These are phyloP conservation scores for Arthrobotrys entomopaga DNA, from an alignment of 2,329 filamentous ascomycete genomes.

Conservation along the genomic window DNA sequence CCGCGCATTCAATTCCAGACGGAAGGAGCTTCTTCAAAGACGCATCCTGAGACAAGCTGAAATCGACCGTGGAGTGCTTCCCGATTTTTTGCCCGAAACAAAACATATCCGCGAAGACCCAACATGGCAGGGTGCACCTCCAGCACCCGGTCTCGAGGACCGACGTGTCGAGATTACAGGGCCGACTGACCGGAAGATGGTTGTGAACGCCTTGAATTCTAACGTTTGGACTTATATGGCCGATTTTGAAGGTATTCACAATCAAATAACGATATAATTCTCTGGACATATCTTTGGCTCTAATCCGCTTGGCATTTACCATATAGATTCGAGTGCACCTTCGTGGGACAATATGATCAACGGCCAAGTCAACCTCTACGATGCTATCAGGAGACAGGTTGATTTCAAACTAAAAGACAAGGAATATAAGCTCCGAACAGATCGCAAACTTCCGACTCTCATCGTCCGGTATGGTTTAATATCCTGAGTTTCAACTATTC, in stretches of 20 bases:
- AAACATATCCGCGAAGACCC: conserved; percentile 93
- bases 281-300: background rate
- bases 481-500: conserved; percentile 6
- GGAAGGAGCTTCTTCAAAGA: conserved; percentile 87
- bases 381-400: conserved; percentile 90
- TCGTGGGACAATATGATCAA: conserved; percentile 99
- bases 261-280: no score
- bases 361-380: conserved; percentile 96
- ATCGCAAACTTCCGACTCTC: conserved; percentile 85
- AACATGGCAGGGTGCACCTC: conserved; percentile 90
- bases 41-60: conserved; percentile 88
- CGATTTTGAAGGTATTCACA: conserved; percentile 84
- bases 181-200: conserved; percentile 98
- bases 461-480: conserved; percentile 73
- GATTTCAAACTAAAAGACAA: conserved; percentile 96
- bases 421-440: conserved; percentile 96
- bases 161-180: conserved; percentile 96
- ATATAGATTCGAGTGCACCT: conserved; percentile 85
- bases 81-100: conserved; percentile 95
- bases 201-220: conserved; percentile 94
- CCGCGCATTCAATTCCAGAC: conserved; percentile 88
- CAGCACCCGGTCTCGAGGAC: conserved; percentile 91
- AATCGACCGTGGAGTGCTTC: conserved; percentile 86
- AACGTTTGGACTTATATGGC: conserved; percentile 99
- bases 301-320: background rate